Conservation (phyloP, 352 stramenopile genomes). For the Globisporangium lucens region DNA sequence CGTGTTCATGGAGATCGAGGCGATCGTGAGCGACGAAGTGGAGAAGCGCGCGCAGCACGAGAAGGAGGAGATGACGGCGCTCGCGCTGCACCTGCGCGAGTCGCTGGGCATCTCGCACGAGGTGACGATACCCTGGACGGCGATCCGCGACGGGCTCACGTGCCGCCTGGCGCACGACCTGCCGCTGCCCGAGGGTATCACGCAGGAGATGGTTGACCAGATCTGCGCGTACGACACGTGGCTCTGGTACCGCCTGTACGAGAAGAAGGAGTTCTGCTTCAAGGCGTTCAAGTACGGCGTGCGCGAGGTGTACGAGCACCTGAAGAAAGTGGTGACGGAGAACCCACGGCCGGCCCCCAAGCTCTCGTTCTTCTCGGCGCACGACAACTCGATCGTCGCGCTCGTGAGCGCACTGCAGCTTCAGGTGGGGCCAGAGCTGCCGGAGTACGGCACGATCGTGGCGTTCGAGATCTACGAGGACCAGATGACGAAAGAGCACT, state of each 20-base stretch:
- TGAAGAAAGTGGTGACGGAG: constrained; percentile 40
- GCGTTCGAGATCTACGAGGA: constrained; percentile 71
- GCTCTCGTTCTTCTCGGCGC: constrained; percentile 80
- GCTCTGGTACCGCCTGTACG: constrained; percentile 81
- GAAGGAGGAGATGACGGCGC: constrained; percentile 31
- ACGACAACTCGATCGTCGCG: constrained; percentile 84
- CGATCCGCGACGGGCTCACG: constrained; percentile 63
- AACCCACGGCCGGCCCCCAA: constrained; percentile 30
- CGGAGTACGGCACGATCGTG: constrained; percentile 68
- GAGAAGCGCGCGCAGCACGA: constrained; percentile 21
- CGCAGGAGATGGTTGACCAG: constrained; percentile 49
- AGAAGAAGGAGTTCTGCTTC: constrained; percentile 54
- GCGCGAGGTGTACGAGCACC: constrained; percentile 47
- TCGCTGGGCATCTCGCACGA: constrained; percentile 45
- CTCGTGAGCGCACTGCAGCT: constrained; percentile 69
- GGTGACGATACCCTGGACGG: constrained; percentile 65
- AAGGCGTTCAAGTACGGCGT: constrained; percentile 63
- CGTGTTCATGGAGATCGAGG: constrained; percentile 74
- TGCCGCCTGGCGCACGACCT: constrained; percentile 58
- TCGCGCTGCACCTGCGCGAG: constrained; percentile 32
- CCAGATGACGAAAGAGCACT: constrained; percentile 36
- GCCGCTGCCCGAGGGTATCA: constrained; percentile 67
- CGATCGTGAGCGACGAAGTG: constrained; percentile 60
- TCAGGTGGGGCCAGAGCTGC: constrained; percentile 48
- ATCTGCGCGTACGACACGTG: constrained; percentile 72